A percentile compares a stretch with the other conserved stretches of the same genome.
Evolutionary conservation across 306 rosid species (phyloP).

Genomic region (Vigna hirtella): DNA sequence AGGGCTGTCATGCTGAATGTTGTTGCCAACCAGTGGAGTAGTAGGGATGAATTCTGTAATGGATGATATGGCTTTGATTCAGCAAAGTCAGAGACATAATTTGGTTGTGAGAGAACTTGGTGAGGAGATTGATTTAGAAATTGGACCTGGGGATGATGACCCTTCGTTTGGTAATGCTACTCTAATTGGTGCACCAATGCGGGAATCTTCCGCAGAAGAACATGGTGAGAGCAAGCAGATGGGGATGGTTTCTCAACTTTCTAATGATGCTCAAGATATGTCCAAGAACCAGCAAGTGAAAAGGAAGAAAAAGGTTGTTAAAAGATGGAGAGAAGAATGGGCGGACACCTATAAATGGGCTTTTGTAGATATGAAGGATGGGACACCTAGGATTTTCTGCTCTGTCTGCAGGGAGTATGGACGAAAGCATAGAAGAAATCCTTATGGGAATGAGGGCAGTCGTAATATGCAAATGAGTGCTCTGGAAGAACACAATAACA

Average conservation of each 20-base stretch:
- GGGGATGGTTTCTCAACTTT: constrained; percentile 82
- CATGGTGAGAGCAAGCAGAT: constrained; percentile 82
- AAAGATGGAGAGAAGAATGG: constrained; percentile 99
- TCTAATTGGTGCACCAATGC: constrained; percentile 70
- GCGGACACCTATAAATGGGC: constrained; percentile 99
- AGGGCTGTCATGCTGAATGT: constrained; percentile 90
- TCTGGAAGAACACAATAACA: constrained; percentile 93
- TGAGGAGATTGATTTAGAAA: constrained; percentile 96
- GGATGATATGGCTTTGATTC: constrained; percentile 96
- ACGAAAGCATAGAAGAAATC: constrained; percentile 95
- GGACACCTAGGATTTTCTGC: constrained; percentile 97
- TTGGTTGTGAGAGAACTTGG: constrained; percentile 92
- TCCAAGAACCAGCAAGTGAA: constrained; percentile 68
- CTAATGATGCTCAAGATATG: constrained; percentile 82
- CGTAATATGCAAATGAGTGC: constrained; percentile 99
- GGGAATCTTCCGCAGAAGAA: constrained; percentile 86
- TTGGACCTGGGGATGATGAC: constrained; percentile 96
- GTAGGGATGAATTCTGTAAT: constrained; percentile 86
- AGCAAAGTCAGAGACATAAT: constrained; percentile 95
- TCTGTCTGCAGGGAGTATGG: constrained; percentile 98
- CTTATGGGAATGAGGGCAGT: constrained; percentile 98
- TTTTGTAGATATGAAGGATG: constrained; percentile 91
- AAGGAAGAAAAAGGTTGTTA: constrained; percentile 96
- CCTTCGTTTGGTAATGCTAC: constrained; percentile 82
- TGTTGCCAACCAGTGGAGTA: constrained; percentile 67